These are phyloP conservation scores for Vitis amurensis DNA, from an alignment of 164 flowering plant species.

Conservation along the genomic window DNA sequence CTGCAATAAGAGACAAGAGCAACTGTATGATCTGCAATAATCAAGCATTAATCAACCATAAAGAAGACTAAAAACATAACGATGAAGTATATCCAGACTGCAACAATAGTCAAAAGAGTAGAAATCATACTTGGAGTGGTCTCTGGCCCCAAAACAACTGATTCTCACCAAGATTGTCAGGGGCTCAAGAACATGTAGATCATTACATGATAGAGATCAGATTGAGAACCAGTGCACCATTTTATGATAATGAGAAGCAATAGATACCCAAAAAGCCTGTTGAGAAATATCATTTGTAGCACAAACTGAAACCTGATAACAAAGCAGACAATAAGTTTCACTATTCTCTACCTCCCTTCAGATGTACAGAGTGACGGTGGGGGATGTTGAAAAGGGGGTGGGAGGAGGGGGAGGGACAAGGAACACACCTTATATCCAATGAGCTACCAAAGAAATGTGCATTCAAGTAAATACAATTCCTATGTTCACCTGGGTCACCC, in stretches of 20 bases:
- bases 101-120: constrained; percentile 7
- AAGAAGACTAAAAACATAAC: constrained; percentile 2
- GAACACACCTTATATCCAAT: constrained; percentile 70
- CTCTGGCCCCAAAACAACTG: constrained; percentile 90
- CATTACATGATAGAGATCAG: constrained; percentile 96
- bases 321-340: constrained; percentile 14
- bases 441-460: constrained; percentile 71
- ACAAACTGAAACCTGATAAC: constrained; percentile 79
- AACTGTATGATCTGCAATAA: constrained; percentile 73
- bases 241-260: constrained; percentile 81
- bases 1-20: constrained; percentile 74
- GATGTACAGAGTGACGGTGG: neutral
- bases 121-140: constrained; percentile 68
- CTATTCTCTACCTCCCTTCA: neutral
- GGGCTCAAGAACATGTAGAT: constrained; percentile 97
- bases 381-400: too few species aligned
- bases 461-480: constrained; percentile 84
- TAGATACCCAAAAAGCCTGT: constrained; percentile 94
- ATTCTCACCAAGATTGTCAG: constrained; percentile 85
- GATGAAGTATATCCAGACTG: neutral
- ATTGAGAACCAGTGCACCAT: constrained; percentile 96
- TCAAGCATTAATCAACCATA: constrained; percentile 5
- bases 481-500: constrained; percentile 82
- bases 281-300: constrained; percentile 91
- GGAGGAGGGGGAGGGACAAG: neutral